These are phyloP conservation scores for Ensete ventricosum DNA, from an alignment of 176 grass and related monocot species.

Conservation along the genomic window DNA sequence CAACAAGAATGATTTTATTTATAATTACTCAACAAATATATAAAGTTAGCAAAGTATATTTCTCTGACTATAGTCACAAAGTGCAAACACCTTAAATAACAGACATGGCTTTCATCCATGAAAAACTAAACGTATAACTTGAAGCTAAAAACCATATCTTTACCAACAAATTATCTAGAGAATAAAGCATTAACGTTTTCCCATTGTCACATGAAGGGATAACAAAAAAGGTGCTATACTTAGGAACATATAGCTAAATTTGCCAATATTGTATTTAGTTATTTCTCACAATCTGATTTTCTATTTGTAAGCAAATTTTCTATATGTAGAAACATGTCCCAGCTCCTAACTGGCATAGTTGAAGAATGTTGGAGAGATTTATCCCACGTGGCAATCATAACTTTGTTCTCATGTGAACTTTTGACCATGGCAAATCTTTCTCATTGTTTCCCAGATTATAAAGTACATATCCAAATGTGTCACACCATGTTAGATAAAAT, in stretches of 20 bases:
- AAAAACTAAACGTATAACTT: not conserved
- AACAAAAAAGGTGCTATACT: not conserved
- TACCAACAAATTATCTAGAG: not conserved
- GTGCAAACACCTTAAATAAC: too few species aligned
- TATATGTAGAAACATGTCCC: too few species aligned
- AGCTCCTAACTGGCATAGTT: too few species aligned
- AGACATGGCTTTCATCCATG: too few species aligned
- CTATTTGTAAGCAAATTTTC: not conserved
- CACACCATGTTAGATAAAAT: too few species aligned
- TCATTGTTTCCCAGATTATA: too few species aligned
- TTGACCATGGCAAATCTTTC: too few species aligned
- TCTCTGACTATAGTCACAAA: too few species aligned
- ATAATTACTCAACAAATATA: not conserved
- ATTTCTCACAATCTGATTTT: not conserved
- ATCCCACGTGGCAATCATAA: not conserved
- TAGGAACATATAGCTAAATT: not conserved
- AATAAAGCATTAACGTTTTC: not conserved
- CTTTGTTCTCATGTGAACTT: not conserved
- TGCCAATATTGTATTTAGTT: too few species aligned
- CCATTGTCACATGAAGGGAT: not conserved
- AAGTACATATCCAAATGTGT: too few species aligned
- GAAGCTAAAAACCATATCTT: not conserved
- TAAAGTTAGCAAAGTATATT: too few species aligned
- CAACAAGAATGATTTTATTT: conserved; percentile 6
- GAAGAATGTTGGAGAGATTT: too few species aligned